A percentile compares a stretch with the other conserved stretches of the same genome.
Conservation (phyloP, 2,329 filamentous ascomycete species). For the Aspergillus fischeri region DNA sequence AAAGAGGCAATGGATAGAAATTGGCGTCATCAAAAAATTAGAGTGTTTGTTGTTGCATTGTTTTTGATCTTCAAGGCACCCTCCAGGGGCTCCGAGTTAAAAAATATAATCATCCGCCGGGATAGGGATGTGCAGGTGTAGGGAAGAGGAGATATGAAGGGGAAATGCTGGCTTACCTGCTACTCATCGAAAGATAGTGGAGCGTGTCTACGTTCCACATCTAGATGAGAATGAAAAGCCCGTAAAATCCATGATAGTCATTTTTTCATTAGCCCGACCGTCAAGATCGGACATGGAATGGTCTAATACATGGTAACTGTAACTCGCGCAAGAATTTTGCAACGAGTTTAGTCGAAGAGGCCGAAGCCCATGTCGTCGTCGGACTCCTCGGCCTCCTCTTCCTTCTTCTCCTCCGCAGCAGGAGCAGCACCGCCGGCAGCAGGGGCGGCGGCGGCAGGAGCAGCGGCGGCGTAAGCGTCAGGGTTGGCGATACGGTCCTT, state of each 20-base stretch:
- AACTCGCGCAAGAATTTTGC: constrained; percentile 19
- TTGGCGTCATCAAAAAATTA: constrained; percentile 66
- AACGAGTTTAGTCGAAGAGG: constrained; percentile 63
- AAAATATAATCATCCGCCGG: constrained; percentile 60
- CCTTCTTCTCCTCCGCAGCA: constrained; percentile 53
- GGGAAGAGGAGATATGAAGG: constrained; percentile 6
- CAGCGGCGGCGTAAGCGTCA: constrained; percentile 85
- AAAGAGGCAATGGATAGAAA: neutral
- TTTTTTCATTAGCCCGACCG: constrained; percentile 33
- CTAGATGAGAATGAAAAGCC: constrained; percentile 15
- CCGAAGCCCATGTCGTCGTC: constrained; percentile 66
- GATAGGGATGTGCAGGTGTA: neutral
- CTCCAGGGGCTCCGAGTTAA: constrained; percentile 56
- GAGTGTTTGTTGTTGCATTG: constrained; percentile 61
- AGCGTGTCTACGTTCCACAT: constrained; percentile 35
- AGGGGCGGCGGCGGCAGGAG: constrained; percentile 61
- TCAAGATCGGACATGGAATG: constrained; percentile 29
- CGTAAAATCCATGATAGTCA: constrained; percentile 22
- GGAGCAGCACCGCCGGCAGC: constrained; percentile 50
- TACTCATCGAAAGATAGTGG: constrained; percentile 23
- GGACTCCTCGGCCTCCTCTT: constrained; percentile 64
- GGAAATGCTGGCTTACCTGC: constrained; percentile 12
- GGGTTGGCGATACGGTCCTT: constrained; percentile 99
- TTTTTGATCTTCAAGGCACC: constrained; percentile 54
- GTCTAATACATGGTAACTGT: constrained; percentile 37